Conservation (phyloP, 2,329 filamentous ascomycete species). For the Epichloe glyceriae region DNA sequence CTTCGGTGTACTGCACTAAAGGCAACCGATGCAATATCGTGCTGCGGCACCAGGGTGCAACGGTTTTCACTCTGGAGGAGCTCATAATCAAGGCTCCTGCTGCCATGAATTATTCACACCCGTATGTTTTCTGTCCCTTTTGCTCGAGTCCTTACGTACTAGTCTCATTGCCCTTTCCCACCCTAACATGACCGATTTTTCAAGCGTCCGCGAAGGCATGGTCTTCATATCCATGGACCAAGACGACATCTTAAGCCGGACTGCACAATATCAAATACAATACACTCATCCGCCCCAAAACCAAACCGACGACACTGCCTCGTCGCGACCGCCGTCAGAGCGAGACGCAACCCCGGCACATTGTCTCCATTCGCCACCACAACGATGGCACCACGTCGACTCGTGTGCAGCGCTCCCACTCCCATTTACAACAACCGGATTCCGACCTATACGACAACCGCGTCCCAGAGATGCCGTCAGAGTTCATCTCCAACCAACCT, state of each 20-base stretch:
- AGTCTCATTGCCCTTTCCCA: not conserved
- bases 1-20: slow-evolving; percentile 81
- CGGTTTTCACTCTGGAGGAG: slow-evolving; percentile 72
- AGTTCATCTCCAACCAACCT: slow-evolving; percentile 35
- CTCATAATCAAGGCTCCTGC: slow-evolving; percentile 78
- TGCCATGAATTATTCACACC: slow-evolving; percentile 62
- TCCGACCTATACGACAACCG: slow-evolving; percentile 32
- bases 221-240: slow-evolving; percentile 81
- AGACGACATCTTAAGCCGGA: slow-evolving; percentile 60
- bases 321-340: slow-evolving; percentile 10
- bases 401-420: slow-evolving; percentile 1
- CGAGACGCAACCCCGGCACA: slow-evolving; percentile 17
- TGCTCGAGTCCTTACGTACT: not conserved
- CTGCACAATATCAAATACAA: slow-evolving; percentile 62
- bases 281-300: slow-evolving; percentile 29
- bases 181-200: not conserved
- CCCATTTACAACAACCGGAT: slow-evolving; percentile 20
- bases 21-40: slow-evolving; percentile 80
- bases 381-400: slow-evolving; percentile 33
- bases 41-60: slow-evolving; percentile 65
- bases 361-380: slow-evolving; percentile 39
- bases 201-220: slow-evolving; percentile 77
- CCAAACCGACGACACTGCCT: not conserved
- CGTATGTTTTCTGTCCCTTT: slow-evolving; percentile 43
- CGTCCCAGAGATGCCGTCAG: slow-evolving; percentile 42